Evolutionary conservation across 352 stramenopile genomes (phyloP).

Genomic region (Pilasporangium apinafurcum): DNA sequence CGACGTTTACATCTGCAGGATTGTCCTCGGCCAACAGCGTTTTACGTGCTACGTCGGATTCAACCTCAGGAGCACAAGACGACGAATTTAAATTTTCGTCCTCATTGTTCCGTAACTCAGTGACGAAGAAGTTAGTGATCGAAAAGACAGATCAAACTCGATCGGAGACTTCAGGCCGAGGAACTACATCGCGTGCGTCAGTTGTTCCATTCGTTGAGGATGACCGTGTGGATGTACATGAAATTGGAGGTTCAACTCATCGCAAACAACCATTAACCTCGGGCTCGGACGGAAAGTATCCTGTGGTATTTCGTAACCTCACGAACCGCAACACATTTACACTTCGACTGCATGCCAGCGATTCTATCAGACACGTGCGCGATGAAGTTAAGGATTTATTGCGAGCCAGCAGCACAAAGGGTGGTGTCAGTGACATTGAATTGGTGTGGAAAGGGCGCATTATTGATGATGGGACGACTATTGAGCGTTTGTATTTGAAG

Average conservation of each 20-base stretch:
- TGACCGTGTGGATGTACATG: conserved; percentile 19
- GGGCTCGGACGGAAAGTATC: conserved; percentile 50
- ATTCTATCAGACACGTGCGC: conserved; percentile 50
- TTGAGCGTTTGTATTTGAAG: conserved; percentile 52
- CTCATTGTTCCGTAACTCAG: conserved; percentile 46
- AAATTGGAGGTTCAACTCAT: conserved; percentile 10
- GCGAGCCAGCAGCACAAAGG: conserved; percentile 24
- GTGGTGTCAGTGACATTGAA: conserved; percentile 44
- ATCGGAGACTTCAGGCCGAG: conserved; percentile 1
- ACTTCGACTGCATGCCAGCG: conserved; percentile 34
- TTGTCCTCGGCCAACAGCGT: conserved; percentile 6
- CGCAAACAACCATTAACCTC: conserved; percentile 26
- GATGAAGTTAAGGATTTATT: conserved; percentile 56
- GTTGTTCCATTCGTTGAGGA: conserved; percentile 53
- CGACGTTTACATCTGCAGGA: conserved; percentile 30
- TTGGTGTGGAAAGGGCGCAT: conserved; percentile 58
- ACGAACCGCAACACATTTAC: conserved; percentile 69
- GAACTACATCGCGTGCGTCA: conserved; percentile 26
- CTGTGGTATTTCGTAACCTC: conserved; percentile 55
- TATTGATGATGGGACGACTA: conserved; percentile 27
- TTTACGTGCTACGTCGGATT: conserved; percentile 8
- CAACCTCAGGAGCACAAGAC: conserved; percentile 19
- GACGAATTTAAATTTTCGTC: conserved; percentile 64
- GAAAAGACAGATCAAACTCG: conserved; percentile 30
- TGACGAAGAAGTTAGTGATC: conserved; percentile 57